phyloP scores from a whole-genome alignment of 129 eudicot species.

The Kitagawia praeruptora region DNA sequence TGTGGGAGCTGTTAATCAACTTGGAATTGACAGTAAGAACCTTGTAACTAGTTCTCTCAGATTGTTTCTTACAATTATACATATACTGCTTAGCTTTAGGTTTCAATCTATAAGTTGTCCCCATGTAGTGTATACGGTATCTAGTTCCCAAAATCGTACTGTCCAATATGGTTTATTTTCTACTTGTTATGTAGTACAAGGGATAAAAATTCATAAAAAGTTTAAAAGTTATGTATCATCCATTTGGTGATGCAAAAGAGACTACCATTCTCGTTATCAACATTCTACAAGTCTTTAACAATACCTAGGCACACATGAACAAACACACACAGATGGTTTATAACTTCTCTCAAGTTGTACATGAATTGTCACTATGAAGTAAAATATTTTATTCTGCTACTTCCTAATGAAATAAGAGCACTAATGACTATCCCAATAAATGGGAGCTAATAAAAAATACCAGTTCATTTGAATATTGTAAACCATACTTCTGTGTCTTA shows the following conservation, averaged over 20 bases:
- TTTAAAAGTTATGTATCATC: not conserved
- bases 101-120: not conserved
- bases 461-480: not conserved
- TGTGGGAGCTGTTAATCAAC: slow-evolving; percentile 79
- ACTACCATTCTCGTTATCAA: not conserved
- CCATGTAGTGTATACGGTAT: not conserved
- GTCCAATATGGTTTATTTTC: not conserved
- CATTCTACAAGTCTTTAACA: not conserved
- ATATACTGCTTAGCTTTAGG: not conserved
- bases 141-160: not conserved
- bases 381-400: not conserved
- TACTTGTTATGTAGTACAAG: not conserved
- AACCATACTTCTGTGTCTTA: not conserved
- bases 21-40: slow-evolving; percentile 89
- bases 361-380: not conserved
- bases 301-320: not conserved
- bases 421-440: not conserved
- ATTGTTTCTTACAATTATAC: not conserved
- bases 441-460: not conserved
- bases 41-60: slow-evolving; percentile 8
- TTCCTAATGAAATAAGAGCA: not conserved
- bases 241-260: not conserved
- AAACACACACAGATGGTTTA: not conserved
- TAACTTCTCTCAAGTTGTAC: not conserved
- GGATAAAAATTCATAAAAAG: not conserved